phyloP scores from a whole-genome alignment of 306 rosid species.

The Acacia confusa region DNA sequence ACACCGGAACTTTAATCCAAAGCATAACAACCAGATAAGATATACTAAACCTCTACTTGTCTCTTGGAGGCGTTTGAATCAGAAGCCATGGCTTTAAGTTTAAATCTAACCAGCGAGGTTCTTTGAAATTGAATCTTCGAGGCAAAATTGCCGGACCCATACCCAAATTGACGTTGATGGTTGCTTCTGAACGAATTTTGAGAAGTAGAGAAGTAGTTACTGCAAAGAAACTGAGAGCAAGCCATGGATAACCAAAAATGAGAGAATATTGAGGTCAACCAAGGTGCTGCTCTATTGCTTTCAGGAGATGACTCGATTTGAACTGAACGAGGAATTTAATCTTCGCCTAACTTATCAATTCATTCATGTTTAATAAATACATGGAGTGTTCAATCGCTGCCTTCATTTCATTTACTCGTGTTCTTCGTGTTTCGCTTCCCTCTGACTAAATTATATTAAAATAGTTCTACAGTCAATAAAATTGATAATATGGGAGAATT shows the following conservation, averaged over 20 bases:
- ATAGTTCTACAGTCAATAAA: background rate
- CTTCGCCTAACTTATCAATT: background rate
- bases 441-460: background rate
- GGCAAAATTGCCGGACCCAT: slow-evolving; percentile 44
- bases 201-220: slow-evolving; percentile 41
- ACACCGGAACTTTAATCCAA: slow-evolving; percentile 26
- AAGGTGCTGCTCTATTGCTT: background rate
- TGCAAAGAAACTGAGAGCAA: slow-evolving; percentile 58
- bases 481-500: background rate
- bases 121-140: slow-evolving; percentile 42
- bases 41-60: slow-evolving; percentile 64
- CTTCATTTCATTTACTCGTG: background rate
- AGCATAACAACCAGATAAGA: slow-evolving; percentile 12
- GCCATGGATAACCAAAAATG: slow-evolving; percentile 47
- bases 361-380: background rate
- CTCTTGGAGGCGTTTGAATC: slow-evolving; percentile 52
- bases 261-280: background rate
- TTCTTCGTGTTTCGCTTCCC: background rate
- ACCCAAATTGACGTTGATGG: slow-evolving; percentile 32
- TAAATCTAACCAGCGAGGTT: slow-evolving; percentile 41
- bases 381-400: background rate
- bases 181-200: slow-evolving; percentile 36
- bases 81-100: slow-evolving; percentile 50
- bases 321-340: background rate
- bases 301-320: background rate